phyloP scores from a whole-genome alignment of 2,329 filamentous ascomycete genomes.

The Graphium sp. region DNA sequence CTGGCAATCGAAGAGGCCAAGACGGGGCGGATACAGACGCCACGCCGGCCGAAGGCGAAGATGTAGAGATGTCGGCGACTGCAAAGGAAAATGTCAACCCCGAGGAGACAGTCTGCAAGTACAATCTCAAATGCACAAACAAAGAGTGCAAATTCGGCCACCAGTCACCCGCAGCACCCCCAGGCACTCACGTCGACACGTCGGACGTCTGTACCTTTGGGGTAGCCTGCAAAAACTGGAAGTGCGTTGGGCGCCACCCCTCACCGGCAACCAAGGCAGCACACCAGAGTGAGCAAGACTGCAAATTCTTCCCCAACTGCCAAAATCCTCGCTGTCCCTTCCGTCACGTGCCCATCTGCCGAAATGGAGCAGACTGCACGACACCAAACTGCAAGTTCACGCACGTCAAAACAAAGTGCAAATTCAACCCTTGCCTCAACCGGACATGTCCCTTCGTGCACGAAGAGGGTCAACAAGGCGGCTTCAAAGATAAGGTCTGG shows the following conservation, averaged over 20 bases:
- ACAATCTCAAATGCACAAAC: conserved; percentile 77
- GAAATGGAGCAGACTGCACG: conserved; percentile 80
- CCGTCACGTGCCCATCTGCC: conserved; percentile 79
- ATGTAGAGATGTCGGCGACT: conserved; percentile 43
- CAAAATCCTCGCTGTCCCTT: conserved; percentile 78
- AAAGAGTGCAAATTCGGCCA: conserved; percentile 85
- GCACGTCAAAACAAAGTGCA: conserved; percentile 72
- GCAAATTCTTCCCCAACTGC: conserved; percentile 85
- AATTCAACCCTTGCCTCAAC: conserved; percentile 83
- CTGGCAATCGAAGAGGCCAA: conserved; percentile 8
- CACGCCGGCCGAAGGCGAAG: conserved; percentile 26
- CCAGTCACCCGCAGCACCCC: conserved; percentile 78
- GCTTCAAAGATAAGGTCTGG: conserved; percentile 84
- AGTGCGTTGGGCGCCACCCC: conserved; percentile 83
- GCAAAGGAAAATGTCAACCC: conserved; percentile 36
- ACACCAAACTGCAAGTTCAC: conserved; percentile 75
- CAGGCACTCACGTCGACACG: conserved; percentile 61
- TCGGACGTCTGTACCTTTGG: conserved; percentile 70
- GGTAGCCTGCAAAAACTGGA: conserved; percentile 86
- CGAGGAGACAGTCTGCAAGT: conserved; percentile 69
- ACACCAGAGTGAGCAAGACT: conserved; percentile 71
- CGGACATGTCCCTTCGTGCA: conserved; percentile 80
- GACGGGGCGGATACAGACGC: conserved; percentile 16
- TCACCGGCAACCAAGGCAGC: conserved; percentile 68
- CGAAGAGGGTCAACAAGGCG: conserved; percentile 73